Conservation (phyloP, 345 rosid species). For the Populus deltoides region DNA sequence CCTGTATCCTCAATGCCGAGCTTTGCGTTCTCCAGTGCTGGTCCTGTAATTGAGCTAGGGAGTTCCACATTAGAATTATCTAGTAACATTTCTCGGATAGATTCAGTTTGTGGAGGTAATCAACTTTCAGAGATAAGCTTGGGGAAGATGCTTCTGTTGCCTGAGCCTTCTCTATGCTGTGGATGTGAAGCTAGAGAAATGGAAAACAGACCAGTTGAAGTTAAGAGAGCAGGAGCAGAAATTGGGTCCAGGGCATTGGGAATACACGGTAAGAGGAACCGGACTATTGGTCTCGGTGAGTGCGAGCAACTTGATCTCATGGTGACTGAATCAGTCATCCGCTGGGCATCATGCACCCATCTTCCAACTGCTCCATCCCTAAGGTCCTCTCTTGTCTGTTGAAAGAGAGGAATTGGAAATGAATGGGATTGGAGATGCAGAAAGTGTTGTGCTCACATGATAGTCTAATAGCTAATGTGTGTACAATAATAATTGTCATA, state of each 20-base stretch:
- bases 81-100: slow-evolving; percentile 4
- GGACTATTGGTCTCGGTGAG: slow-evolving; percentile 57
- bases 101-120: slow-evolving; percentile 38
- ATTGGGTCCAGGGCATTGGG: slow-evolving; percentile 39
- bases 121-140: slow-evolving; percentile 25
- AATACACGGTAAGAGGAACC: slow-evolving; percentile 52
- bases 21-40: slow-evolving; percentile 54
- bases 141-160: slow-evolving; percentile 26
- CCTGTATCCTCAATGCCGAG: slow-evolving; percentile 53
- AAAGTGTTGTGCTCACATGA: background rate
- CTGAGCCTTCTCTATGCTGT: slow-evolving; percentile 24
- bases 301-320: slow-evolving; percentile 45
- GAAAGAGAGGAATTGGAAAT: slow-evolving; percentile 2
- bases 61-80: slow-evolving; percentile 18
- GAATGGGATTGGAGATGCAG: background rate
- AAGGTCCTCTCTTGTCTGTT: slow-evolving; percentile 60
- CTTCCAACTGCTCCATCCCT: slow-evolving; percentile 49
- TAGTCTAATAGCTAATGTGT: background rate
- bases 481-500: background rate
- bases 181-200: slow-evolving; percentile 27
- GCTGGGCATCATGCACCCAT: slow-evolving; percentile 65
- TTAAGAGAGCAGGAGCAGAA: slow-evolving; percentile 35
- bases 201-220: slow-evolving; percentile 31
- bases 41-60: slow-evolving; percentile 26
- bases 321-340: slow-evolving; percentile 56